Conservation (phyloP, 225 moss, liverwort and hornwort genomes). For the Straminergon stramineum region DNA sequence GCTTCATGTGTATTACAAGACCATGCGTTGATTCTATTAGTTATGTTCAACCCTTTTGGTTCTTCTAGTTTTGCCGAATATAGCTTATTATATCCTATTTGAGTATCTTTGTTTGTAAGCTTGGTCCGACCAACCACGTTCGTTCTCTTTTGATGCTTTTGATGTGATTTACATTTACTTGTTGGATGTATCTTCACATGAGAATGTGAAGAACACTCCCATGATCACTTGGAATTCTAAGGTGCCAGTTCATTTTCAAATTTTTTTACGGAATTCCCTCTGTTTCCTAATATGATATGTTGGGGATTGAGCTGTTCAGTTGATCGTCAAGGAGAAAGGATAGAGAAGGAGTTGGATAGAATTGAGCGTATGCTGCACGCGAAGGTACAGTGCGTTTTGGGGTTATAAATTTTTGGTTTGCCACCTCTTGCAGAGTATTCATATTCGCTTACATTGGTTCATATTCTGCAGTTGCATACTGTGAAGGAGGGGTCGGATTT, state of each 20-base stretch:
- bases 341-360: conserved; percentile 40
- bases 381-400: conserved; percentile 30
- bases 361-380: conserved; percentile 80
- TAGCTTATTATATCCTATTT: background rate
- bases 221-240: background rate
- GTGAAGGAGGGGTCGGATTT: conserved; percentile 62
- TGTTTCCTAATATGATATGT: background rate
- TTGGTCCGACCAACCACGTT: background rate
- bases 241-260: background rate
- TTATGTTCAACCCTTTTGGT: background rate
- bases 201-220: background rate
- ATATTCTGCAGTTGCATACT: conserved; percentile 58
- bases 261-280: background rate
- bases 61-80: background rate
- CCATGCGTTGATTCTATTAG: background rate
- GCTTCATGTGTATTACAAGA: background rate
- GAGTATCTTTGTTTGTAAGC: background rate
- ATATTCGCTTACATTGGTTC: background rate
- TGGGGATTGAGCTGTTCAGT: conserved; percentile 18
- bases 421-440: background rate
- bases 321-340: conserved; percentile 12
- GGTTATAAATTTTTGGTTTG: background rate
- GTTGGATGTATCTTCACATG: background rate
- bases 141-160: background rate
- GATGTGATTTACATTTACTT: background rate